Evolutionary conservation across 805 yeast species (phyloP).

Genomic region (Barnettozyma californica): DNA sequence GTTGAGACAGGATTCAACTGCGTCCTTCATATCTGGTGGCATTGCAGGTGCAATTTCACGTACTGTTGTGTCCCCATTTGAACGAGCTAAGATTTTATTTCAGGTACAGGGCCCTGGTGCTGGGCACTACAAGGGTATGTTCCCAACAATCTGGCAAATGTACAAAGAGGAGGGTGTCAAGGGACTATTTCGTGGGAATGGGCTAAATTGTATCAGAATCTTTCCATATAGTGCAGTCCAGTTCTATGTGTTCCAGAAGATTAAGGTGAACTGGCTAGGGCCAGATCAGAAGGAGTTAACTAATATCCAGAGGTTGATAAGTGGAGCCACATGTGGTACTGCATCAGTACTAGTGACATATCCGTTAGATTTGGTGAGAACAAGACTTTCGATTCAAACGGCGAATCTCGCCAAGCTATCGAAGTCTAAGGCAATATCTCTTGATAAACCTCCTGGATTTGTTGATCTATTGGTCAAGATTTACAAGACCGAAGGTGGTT

Average conservation of each 20-base stretch:
- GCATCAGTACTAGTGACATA: constrained; percentile 79
- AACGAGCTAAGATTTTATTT: constrained; percentile 84
- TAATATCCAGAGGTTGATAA: constrained; percentile 55
- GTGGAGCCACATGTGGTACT: constrained; percentile 82
- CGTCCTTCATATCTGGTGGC: constrained; percentile 71
- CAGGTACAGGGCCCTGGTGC: constrained; percentile 71
- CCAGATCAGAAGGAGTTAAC: constrained; percentile 34
- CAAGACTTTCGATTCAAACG: constrained; percentile 85
- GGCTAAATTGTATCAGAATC: constrained; percentile 82
- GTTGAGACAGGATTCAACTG: constrained; percentile 44
- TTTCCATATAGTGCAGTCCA: constrained; percentile 95
- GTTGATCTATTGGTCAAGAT: constrained; percentile 50
- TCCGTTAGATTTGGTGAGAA: constrained; percentile 87
- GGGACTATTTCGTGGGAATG: constrained; percentile 88
- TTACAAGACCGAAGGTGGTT: constrained; percentile 76
- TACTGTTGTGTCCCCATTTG: constrained; percentile 92
- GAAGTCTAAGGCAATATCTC: constrained; percentile 34
- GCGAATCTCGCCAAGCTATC: constrained; percentile 50
- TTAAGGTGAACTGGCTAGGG: constrained; percentile 37
- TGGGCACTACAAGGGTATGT: constrained; percentile 56
- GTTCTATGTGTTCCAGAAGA: constrained; percentile 73
- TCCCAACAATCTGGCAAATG: constrained; percentile 69
- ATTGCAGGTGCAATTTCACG: constrained; percentile 77
- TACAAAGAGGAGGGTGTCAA: constrained; percentile 88
- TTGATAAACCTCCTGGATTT: constrained; percentile 65